These are phyloP conservation scores for Plasmopara halstedii DNA, from an alignment of 352 stramenopile species.

Conservation along the genomic window DNA sequence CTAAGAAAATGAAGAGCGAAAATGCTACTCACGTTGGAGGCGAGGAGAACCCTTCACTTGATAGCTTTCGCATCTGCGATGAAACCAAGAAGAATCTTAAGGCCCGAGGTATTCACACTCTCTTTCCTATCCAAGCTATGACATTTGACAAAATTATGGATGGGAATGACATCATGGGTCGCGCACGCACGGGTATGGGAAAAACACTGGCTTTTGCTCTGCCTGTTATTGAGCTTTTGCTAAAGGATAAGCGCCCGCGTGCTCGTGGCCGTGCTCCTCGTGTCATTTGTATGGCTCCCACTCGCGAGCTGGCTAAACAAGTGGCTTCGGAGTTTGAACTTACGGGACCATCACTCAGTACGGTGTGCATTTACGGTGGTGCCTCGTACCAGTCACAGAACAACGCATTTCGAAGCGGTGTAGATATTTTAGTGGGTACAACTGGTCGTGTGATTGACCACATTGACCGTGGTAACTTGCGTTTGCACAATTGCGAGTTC, in stretches of 20 bases:
- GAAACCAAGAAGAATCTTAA: slow-evolving; percentile 56
- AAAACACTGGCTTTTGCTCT: slow-evolving; percentile 99
- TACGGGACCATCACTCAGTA: slow-evolving; percentile 68
- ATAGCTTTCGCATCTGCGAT: slow-evolving; percentile 58
- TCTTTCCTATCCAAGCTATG: slow-evolving; percentile 91
- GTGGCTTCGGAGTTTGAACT: slow-evolving; percentile 89
- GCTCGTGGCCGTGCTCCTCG: slow-evolving; percentile 67
- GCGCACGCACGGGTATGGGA: slow-evolving; percentile 94
- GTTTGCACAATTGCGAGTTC: slow-evolving; percentile 84
- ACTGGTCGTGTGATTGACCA: slow-evolving; percentile 91
- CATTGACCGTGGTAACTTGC: slow-evolving; percentile 87
- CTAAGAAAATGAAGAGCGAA: slow-evolving; percentile 37
- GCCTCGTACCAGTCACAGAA: slow-evolving; percentile 88
- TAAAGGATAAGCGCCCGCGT: slow-evolving; percentile 75
- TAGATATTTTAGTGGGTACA: slow-evolving; percentile 91
- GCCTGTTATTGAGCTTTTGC: slow-evolving; percentile 89
- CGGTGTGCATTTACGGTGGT: slow-evolving; percentile 90
- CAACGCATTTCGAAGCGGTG: slow-evolving; percentile 75
- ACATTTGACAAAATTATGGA: slow-evolving; percentile 94
- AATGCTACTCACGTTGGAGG: slow-evolving; percentile 34
- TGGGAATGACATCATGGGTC: slow-evolving; percentile 96
- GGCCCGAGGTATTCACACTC: slow-evolving; percentile 72
- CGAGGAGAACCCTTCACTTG: slow-evolving; percentile 59
- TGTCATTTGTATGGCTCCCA: slow-evolving; percentile 96
- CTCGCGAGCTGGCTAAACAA: slow-evolving; percentile 96